Evolutionary conservation across 2,329 filamentous ascomycete species (phyloP).

Genomic region (Neonectria hederae): DNA sequence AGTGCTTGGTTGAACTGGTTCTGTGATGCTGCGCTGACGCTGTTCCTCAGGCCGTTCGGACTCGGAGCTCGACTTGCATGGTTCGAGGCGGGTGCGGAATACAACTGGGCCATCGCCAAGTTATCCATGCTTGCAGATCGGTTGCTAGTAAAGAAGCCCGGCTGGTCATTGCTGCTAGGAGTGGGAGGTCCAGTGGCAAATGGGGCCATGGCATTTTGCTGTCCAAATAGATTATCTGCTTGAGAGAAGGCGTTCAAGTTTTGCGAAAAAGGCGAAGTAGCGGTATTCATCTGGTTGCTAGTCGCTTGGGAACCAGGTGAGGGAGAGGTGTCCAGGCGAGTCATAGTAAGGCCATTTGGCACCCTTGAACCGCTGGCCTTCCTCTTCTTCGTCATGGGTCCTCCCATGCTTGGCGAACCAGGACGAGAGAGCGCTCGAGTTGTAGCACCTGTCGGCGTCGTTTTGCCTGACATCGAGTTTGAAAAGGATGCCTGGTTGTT

Average conservation of each 20-base stretch:
- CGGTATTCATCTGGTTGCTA: conserved; percentile 50
- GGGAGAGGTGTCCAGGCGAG: conserved; percentile 72
- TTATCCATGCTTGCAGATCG: conserved; percentile 73
- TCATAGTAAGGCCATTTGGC: conserved; percentile 82
- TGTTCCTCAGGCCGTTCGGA: conserved; percentile 65
- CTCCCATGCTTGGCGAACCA: conserved; percentile 73
- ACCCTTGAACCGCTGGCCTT: conserved; percentile 81
- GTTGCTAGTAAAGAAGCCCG: conserved; percentile 64
- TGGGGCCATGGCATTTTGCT: conserved; percentile 50
- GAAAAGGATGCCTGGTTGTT: conserved; percentile 52
- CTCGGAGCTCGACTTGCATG: conserved; percentile 83
- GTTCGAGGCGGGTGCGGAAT: conserved; percentile 76
- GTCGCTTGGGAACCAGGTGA: conserved; percentile 50
- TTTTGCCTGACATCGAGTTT: conserved; percentile 45
- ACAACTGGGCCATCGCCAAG: conserved; percentile 69
- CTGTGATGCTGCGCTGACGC: conserved; percentile 54
- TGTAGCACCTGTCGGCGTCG: conserved; percentile 43
- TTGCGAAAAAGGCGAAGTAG: conserved; percentile 65
- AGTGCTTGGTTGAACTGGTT: conserved; percentile 59
- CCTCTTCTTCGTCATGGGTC: conserved; percentile 79
- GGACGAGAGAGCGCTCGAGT: conserved; percentile 71
- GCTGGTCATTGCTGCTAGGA: conserved; percentile 71
- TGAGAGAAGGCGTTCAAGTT: conserved; percentile 56
- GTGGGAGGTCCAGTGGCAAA: conserved; percentile 71
- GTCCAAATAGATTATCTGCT: conserved; percentile 57